A percentile compares a stretch with the other conserved stretches of the same genome.
phyloP scores from a whole-genome alignment of 2,329 filamentous ascomycete species.

The Parafenestella ontariensis region DNA sequence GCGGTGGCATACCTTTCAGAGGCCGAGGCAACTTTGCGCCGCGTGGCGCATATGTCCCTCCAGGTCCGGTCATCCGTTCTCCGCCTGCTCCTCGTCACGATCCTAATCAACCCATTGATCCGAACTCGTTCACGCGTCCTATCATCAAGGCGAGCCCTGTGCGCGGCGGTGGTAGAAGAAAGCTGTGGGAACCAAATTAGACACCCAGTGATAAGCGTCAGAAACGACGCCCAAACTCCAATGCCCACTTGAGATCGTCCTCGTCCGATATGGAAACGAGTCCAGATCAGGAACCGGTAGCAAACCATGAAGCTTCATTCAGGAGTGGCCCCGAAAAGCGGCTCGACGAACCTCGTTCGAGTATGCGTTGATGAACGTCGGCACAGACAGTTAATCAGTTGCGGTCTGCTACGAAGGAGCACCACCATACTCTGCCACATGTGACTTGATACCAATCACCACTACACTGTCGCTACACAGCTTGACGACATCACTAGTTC shows the following conservation, averaged over 20 bases:
- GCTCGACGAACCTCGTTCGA: not conserved
- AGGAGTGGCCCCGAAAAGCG: not conserved
- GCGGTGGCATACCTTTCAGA: constrained; percentile 30
- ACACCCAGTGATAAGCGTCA: constrained; percentile 10
- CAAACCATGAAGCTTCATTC: not conserved
- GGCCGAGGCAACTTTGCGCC: constrained; percentile 39
- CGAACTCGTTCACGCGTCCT: constrained; percentile 50
- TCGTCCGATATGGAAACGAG: not conserved
- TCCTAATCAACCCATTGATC: constrained; percentile 49
- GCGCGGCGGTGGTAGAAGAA: constrained; percentile 44
- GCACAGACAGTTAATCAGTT: not conserved
- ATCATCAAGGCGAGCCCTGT: constrained; percentile 33
- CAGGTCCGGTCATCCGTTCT: constrained; percentile 34
- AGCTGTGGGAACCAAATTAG: constrained; percentile 52
- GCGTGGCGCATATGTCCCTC: constrained; percentile 41
- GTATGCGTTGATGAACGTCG: not conserved
- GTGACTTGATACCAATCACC: not conserved
- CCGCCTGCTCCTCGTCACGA: constrained; percentile 40
- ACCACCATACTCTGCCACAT: not conserved
- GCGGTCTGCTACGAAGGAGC: not conserved
- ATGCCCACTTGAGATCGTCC: not conserved
- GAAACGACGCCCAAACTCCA: constrained; percentile 8
- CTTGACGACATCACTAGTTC: not conserved
- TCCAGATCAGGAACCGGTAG: not conserved
- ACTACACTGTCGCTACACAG: not conserved